A percentile compares a stretch with the other conserved stretches of the same genome.
Evolutionary conservation across 768 basidiomycete species (phyloP).

Genomic region (Podaxis pistillaris): DNA sequence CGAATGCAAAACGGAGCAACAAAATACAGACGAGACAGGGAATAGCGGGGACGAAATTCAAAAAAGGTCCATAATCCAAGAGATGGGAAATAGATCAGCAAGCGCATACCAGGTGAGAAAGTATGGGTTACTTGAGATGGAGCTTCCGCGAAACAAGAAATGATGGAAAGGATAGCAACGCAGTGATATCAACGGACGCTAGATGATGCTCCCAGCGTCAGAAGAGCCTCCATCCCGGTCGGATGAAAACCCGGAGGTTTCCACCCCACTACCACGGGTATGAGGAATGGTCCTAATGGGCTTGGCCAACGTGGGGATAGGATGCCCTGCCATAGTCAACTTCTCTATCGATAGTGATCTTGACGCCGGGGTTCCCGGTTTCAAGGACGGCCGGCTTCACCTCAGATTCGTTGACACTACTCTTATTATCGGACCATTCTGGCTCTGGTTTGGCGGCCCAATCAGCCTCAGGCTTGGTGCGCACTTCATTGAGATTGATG

Average conservation of each 20-base stretch:
- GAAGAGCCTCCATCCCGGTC: background rate
- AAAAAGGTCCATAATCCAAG: background rate
- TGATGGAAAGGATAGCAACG: background rate
- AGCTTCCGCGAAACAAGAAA: background rate
- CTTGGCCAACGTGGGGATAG: conserved; percentile 7
- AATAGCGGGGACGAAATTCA: background rate
- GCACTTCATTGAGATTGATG: conserved; percentile 56
- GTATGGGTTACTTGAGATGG: background rate
- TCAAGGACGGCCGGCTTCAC: conserved; percentile 15
- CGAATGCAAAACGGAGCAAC: background rate
- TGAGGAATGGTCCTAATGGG: background rate
- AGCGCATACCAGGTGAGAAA: background rate
- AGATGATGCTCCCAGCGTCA: background rate
- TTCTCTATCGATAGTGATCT: conserved; percentile 44
- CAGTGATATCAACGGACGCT: background rate
- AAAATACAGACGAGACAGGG: background rate
- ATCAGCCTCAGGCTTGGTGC: conserved; percentile 43
- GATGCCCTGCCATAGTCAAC: conserved; percentile 32
- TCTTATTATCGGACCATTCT: conserved; percentile 31
- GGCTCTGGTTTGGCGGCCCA: conserved; percentile 37
- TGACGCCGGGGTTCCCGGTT: conserved; percentile 29
- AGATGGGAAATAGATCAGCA: background rate
- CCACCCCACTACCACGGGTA: background rate
- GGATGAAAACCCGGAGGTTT: background rate
- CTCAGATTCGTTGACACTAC: conserved; percentile 32